Percentiles rank a stretch among this genome's conserved stretches.
Conservation (phyloP, 1,284 basidiomycete species). For the Ganoderma leucocontextum region DNA sequence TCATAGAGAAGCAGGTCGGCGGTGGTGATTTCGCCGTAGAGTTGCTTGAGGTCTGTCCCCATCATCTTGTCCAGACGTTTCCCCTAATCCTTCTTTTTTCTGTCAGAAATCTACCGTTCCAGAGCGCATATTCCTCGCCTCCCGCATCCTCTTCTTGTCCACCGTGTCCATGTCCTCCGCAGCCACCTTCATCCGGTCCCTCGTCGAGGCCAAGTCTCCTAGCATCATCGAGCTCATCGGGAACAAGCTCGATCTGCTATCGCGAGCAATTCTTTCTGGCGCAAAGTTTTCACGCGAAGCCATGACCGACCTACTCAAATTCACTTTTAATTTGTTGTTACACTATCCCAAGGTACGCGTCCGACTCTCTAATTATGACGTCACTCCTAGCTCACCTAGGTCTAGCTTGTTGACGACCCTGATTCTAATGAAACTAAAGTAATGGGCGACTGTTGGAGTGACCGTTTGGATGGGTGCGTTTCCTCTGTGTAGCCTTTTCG, state of each 20-base stretch:
- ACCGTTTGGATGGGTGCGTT: conserved; percentile 71
- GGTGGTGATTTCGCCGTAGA: conserved; percentile 66
- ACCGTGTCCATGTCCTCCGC: conserved; percentile 59
- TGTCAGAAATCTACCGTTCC: conserved; percentile 65
- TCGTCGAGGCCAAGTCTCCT: conserved; percentile 68
- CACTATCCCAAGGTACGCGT: conserved; percentile 69
- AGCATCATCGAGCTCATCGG: conserved; percentile 68
- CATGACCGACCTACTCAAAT: conserved; percentile 78
- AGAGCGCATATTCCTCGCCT: conserved; percentile 76
- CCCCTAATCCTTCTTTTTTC: neutral
- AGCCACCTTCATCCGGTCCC: conserved; percentile 56
- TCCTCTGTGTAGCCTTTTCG: neutral
- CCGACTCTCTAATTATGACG: neutral
- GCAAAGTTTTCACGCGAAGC: conserved; percentile 71
- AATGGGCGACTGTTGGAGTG: conserved; percentile 73
- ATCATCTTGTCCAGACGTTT: conserved; percentile 9
- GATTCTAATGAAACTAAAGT: conserved; percentile 44
- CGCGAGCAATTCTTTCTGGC: conserved; percentile 54
- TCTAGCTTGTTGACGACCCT: conserved; percentile 46
- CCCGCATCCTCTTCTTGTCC: conserved; percentile 78
- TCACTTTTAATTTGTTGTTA: conserved; percentile 77
- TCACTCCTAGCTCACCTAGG: conserved; percentile 26
- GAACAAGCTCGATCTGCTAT: conserved; percentile 62
- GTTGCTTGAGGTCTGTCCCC: conserved; percentile 65
- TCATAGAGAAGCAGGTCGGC: conserved; percentile 63